Base-by-base conservation (phyloP, 805 yeast species). In the Candida ovalis region DNA sequence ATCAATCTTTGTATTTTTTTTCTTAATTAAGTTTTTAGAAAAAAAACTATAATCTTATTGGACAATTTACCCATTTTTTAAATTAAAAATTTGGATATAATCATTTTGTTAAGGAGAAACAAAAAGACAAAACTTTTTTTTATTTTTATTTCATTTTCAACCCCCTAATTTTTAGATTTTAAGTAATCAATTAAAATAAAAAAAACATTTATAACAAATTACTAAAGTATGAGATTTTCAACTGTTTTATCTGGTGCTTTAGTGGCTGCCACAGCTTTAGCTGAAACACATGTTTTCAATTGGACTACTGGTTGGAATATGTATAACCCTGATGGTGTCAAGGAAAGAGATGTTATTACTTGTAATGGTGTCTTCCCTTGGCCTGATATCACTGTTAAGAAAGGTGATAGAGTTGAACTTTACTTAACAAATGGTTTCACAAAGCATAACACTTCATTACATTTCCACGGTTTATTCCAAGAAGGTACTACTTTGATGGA, bases 381-480 rank as follows among this genome's bases (percentile, higher is more conserved):
- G 77, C 99, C 99, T n/a, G 77, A 77, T 45, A 69, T 92, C 56
- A 73, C 79, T 43, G 90, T 88, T 54, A 75, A 78, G 56, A 83
- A 80, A 63, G 95, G 96, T 57, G 99, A 94, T 69, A 75, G 85
- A 13, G 75, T 94, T 44, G 67, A 83, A 48, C 70, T 89, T 36
- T 80, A 84, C 60, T 75, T 92, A 68, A 81, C 79, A 54, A 94
- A 94, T 63, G 89, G 88, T 27, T 78, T 91, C 47, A 73, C 64
- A 22, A 79, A 80, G 61, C 74, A 78, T 44, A 83, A 82, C 69
- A 87, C 96, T 37, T 70, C 92, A 6, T 67, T 92, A 60, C 99
- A 94, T 71, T 88, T 89, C 82, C 99, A 92, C 70, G 99, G 99
- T 48, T 63, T 94, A 63, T 94, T 86, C 81, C 88, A 83, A 71